Evolutionary conservation across 176 grass and related monocot genomes (phyloP), one percentile per base, ranked within the genome.

Genomic region (Oryza longistaminata): DNA sequence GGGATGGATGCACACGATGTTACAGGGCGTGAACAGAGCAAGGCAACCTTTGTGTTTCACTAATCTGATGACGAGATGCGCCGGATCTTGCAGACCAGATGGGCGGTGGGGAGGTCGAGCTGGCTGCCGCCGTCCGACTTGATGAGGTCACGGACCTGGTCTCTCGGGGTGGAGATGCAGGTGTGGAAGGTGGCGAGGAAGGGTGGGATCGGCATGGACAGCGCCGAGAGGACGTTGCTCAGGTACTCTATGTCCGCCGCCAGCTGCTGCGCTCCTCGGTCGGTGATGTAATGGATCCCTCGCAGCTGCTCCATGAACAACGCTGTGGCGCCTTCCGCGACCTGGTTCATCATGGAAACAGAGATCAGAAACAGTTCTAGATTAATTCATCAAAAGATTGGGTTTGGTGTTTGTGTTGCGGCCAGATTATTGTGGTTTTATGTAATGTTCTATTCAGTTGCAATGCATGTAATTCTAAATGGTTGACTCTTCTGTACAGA

Each of bases 241-340:
- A 96, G 85, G 77, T 94, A 99, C 84, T 99, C 97, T 5, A 99
- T 94, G 69, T 99, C 93, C 5, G 93, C 97, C 0, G 97, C 91
- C 1, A 99, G 93, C 90, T 99, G 93, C 71, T 68, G 91, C 6
- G 90, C 90, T 0, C 97, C 97, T 68, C 88, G 90, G 37, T 99
- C 97, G 0, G 91, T 96, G 21, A 94, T 94, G 68, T 92, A 91
- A 24, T 96, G 93, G 71, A 99, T 99, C 74, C 93, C 93, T 9
- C 93, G 83, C 10, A 99, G 86, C 67, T 99, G 97, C 81, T 99
- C 97, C 97, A 91, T 92, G 93, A 99, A 99, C 53, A 99, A 14
- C 24, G 89, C 81, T 11, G 93, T 96, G 11, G 97, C 97, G 13
- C 97, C 97, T 66, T 96, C 97, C 0, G 93, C 93, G 6, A 99